These are phyloP conservation scores for Cystodermella granulosa DNA, from an alignment of 1,284 basidiomycete genomes.

Conservation along the genomic window DNA sequence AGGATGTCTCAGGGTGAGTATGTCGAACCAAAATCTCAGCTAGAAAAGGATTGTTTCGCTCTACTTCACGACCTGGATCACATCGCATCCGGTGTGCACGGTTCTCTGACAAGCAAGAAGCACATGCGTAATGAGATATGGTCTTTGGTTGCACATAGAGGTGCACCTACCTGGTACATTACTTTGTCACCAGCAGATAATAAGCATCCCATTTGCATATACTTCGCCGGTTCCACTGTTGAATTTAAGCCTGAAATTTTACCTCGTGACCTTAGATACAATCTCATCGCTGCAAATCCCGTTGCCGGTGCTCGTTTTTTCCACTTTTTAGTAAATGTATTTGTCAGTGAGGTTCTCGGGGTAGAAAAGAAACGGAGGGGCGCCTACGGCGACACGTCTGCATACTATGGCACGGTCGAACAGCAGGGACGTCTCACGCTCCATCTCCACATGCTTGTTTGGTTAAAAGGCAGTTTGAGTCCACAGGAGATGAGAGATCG, in stretches of 20 bases:
- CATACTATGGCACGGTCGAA: slow-evolving; percentile 37
- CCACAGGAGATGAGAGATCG: slow-evolving; percentile 28
- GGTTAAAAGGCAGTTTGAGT: slow-evolving; percentile 21
- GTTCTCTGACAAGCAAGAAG: slow-evolving; percentile 20
- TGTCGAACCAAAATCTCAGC: slow-evolving; percentile 23
- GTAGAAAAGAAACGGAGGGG: slow-evolving; percentile 12
- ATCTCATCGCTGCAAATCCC: slow-evolving; percentile 29
- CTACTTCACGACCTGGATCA: slow-evolving; percentile 28
- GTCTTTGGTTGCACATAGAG: neutral
- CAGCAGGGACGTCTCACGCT: slow-evolving; percentile 32
- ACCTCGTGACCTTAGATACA: too few relatives aligned
- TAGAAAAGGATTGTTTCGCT: slow-evolving; percentile 34
- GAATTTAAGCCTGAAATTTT: slow-evolving; percentile 12
- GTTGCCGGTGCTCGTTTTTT: slow-evolving; percentile 29
- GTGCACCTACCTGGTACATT: slow-evolving; percentile 34
- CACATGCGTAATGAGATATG: slow-evolving; percentile 2
- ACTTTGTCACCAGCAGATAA: too few relatives aligned
- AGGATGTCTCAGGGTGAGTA: slow-evolving; percentile 15
- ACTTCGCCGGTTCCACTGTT: slow-evolving; percentile 12
- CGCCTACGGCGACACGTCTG: too few relatives aligned
- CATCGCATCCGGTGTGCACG: neutral
- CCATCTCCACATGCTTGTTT: too few relatives aligned
- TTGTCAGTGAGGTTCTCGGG: slow-evolving; percentile 23
- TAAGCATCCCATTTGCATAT: too few relatives aligned
- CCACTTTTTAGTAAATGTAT: slow-evolving; percentile 23